Percentiles rank a stretch among this genome's conserved stretches.
Evolutionary conservation across 2,329 filamentous ascomycete species (phyloP).

Genomic region (Paracamarosporium sp.): DNA sequence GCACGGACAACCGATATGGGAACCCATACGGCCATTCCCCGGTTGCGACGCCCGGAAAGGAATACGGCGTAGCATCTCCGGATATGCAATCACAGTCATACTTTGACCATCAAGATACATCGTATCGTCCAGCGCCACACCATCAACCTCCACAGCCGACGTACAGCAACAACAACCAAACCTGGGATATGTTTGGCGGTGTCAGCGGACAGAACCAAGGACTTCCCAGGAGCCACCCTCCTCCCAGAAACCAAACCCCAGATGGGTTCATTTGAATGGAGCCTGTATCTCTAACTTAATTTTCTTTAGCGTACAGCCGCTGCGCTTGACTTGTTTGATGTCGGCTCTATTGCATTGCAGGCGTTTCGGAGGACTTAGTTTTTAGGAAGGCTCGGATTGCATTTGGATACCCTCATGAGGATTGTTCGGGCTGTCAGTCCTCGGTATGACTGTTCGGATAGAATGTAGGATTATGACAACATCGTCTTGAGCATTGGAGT

Average conservation of each 20-base stretch:
- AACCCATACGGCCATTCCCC: slow-evolving; percentile 28
- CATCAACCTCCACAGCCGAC: background rate
- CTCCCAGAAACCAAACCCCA: background rate
- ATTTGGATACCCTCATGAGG: slow-evolving; percentile 6
- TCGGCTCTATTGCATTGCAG: background rate
- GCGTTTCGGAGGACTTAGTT: background rate
- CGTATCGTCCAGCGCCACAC: slow-evolving; percentile 16
- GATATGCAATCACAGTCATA: slow-evolving; percentile 10
- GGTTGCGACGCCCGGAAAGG: slow-evolving; percentile 30
- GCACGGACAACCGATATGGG: slow-evolving; percentile 17
- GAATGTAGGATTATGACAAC: background rate
- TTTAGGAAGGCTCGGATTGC: background rate
- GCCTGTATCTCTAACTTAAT: background rate
- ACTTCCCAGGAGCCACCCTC: slow-evolving; percentile 9
- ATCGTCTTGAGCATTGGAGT: background rate
- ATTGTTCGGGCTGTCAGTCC: background rate
- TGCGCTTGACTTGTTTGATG: background rate
- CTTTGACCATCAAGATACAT: slow-evolving; percentile 29
- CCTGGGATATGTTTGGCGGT: slow-evolving; percentile 35
- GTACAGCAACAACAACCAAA: slow-evolving; percentile 12
- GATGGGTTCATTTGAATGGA: background rate
- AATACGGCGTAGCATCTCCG: slow-evolving; percentile 26
- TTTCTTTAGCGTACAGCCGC: background rate
- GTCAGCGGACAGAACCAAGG: slow-evolving; percentile 16
- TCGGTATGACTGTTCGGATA: background rate